Base-by-base conservation (phyloP, 495 filamentous ascomycete species). In the Hyaloscypha hepaticicola region DNA sequence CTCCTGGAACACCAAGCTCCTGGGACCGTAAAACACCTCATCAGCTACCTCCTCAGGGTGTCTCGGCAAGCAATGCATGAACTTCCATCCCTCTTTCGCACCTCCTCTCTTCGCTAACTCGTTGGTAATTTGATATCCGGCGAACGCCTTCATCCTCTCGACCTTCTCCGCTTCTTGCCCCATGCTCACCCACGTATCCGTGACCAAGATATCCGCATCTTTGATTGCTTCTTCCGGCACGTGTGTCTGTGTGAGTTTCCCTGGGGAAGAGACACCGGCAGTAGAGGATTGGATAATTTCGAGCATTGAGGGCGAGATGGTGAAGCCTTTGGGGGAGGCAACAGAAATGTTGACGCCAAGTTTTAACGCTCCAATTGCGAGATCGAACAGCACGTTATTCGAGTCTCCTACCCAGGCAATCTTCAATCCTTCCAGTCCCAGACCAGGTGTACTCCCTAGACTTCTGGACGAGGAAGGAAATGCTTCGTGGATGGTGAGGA, bases 61-160 rank as follows among this genome's bases (percentile, higher is more conserved):
- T 58, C 95, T 84, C n/a, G 95, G 95, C 58, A 99, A 76, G 73
- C 95, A 99, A 81, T 99, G 95, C 95, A 99, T 97, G 72, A 98
- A 99, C 77, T 90, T 92, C 95, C 95, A 99, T 64, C 82, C 81
- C 33, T 88, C 81, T 73, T 96, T 96, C 14, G 95, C 95, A 31
- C 92, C 92, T 48, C 94, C 95, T 51, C 87, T 82, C 77, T 88
- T 81, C 2, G 92, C 95, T 38, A 99, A 77, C 55, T 91, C 89
- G 14, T 84, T 77, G 3, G 92, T 96, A 68, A 99, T 88, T 74
- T 97, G 94, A 76, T 91, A 99, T 33, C 94, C 93, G 29, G 83
- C 81, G 71, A 99, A 99, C 28, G 87, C 91, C 76, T 87, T 85
- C 65, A 97, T 70, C 63, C 90, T 80, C 78, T 88, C 86, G 60